Evolutionary conservation across 495 filamentous ascomycete genomes (phyloP).

Genomic region (Hypoxylon subgilvum): DNA sequence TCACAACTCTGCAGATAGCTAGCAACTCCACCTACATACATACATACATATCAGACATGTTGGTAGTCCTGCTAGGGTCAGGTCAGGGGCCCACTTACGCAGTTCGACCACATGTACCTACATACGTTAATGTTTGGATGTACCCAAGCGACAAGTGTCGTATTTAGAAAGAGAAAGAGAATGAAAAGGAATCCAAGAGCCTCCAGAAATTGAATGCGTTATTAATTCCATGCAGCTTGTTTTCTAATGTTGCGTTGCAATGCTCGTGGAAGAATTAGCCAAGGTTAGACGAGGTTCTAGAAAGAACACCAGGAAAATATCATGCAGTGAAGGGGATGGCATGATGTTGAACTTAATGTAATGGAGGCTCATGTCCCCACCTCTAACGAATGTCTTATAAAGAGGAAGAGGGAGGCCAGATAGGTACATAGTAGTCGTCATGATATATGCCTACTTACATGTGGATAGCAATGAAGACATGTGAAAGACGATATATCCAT

Average conservation of each 20-base stretch:
- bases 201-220: conserved; percentile 29
- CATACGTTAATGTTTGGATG: neutral
- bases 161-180: conserved; percentile 11
- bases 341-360: conserved; percentile 10
- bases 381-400: no score
- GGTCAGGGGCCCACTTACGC: no score
- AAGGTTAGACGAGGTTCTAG: conserved; percentile 3
- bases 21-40: no score
- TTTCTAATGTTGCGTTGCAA: conserved; percentile 20
- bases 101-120: no score
- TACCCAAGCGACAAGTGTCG: conserved; percentile 29
- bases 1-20: no score
- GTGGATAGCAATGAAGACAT: conserved; percentile 14
- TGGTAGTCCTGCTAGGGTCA: no score
- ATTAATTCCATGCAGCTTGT: conserved; percentile 16
- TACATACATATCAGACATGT: no score
- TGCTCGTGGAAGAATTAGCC: conserved; percentile 2
- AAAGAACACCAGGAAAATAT: conserved; percentile 6
- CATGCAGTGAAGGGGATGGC: neutral
- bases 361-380: no score
- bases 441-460: neutral
- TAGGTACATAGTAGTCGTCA: no score
- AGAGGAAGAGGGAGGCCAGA: no score
- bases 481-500: conserved; percentile 12
- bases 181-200: conserved; percentile 1